Evolutionary conservation across 352 stramenopile genomes (phyloP).

Genomic region (Pythium insidiosum): DNA sequence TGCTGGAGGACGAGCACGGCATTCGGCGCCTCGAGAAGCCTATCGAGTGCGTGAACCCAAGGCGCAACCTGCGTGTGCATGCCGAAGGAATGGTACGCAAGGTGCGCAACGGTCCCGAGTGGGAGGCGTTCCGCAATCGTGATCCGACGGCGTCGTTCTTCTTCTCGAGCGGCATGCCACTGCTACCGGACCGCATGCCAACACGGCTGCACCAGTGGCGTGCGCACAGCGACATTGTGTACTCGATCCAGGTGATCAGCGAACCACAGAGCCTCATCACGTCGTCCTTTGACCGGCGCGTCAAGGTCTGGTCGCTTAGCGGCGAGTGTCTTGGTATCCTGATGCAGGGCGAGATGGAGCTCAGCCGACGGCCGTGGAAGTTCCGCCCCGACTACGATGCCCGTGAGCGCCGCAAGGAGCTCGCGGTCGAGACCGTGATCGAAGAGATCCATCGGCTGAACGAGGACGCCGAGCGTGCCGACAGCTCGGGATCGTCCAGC

Average conservation of each 20-base stretch:
- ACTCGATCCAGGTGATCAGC: constrained; percentile 64
- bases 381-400: constrained; percentile 72
- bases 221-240: constrained; percentile 67
- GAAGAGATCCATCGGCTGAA: constrained; percentile 44
- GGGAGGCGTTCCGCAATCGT: constrained; percentile 33
- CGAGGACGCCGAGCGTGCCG: constrained; percentile 10
- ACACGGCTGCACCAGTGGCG: constrained; percentile 50
- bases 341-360: constrained; percentile 58
- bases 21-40: constrained; percentile 35
- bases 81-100: constrained; percentile 62
- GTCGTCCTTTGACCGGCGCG: constrained; percentile 68
- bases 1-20: constrained; percentile 38
- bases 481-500: background rate
- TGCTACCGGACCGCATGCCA: constrained; percentile 9
- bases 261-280: constrained; percentile 65
- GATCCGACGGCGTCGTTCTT: constrained; percentile 55
- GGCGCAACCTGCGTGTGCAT: constrained; percentile 69
- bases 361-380: constrained; percentile 41
- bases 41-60: constrained; percentile 62
- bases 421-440: constrained; percentile 38
- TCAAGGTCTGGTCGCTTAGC: constrained; percentile 61
- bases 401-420: constrained; percentile 60
- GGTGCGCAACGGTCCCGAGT: constrained; percentile 54
- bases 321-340: constrained; percentile 67
- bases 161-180: constrained; percentile 39